Conservation (phyloP, 208 protist species). For the Strigomonas culicis region DNA sequence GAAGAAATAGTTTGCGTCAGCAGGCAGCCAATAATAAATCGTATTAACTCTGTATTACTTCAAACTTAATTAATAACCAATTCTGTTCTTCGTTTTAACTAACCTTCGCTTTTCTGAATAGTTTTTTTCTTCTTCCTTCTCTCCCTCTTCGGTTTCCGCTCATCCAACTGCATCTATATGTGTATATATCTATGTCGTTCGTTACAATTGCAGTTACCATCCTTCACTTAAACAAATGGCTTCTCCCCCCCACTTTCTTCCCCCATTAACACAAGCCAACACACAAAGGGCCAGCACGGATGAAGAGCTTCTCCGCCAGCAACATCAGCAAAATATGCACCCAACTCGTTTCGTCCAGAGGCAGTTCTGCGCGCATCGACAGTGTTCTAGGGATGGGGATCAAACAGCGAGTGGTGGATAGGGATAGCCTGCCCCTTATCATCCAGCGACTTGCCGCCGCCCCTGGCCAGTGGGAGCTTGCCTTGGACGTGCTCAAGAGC, state of each 20-base stretch:
- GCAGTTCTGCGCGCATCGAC: constrained; percentile 31
- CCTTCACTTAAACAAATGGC: constrained; percentile 3
- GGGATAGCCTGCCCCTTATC: constrained; percentile 62
- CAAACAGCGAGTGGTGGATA: constrained; percentile 58
- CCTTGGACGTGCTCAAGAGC: constrained; percentile 51
- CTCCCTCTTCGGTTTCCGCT: background rate
- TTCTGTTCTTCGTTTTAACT: background rate
- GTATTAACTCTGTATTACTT: background rate
- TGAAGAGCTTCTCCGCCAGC: background rate
- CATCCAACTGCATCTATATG: background rate
- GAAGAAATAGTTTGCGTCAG: background rate
- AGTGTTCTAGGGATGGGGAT: constrained; percentile 40
- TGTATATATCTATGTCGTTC: background rate
- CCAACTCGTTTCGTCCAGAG: constrained; percentile 31
- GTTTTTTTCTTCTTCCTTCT: constrained; percentile 2
- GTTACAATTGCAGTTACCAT: background rate
- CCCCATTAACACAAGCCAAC: background rate
- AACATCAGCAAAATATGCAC: constrained; percentile 44
- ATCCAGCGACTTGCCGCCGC: constrained; percentile 47
- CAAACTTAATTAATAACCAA: background rate
- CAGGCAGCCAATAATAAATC: background rate
- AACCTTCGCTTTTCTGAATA: background rate
- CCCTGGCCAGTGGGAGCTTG: constrained; percentile 49
- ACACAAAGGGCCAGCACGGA: background rate
- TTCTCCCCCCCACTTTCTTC: constrained; percentile 2